phyloP scores from a whole-genome alignment of 139 green algal species.

The Chlorella sp. region DNA sequence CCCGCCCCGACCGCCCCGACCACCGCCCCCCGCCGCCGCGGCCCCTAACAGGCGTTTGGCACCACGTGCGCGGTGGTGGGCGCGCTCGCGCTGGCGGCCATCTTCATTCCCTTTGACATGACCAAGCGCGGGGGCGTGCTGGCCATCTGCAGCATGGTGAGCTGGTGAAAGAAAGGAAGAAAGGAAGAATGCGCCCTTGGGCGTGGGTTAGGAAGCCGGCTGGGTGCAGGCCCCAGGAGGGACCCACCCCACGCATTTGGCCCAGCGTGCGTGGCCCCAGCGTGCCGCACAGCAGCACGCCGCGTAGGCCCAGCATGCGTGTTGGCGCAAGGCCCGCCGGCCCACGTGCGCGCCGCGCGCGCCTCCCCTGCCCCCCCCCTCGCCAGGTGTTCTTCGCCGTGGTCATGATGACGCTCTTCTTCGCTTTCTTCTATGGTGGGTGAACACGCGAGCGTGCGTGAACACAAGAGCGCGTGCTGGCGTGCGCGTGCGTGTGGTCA shows the following conservation, averaged over 20 bases:
- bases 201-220: neutral
- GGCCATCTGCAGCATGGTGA: constrained; percentile 18
- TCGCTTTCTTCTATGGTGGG: constrained; percentile 49
- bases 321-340: too few species aligned
- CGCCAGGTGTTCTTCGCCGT: too few species aligned
- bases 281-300: too few species aligned
- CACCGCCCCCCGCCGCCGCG: neutral
- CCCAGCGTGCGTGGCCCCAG: too few species aligned
- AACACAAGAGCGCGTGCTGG: too few species aligned
- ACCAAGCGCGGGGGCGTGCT: constrained; percentile 51
- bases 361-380: too few species aligned
- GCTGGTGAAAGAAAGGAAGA: too few species aligned
- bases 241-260: neutral
- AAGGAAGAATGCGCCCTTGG: too few species aligned
- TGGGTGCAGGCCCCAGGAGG: neutral
- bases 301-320: too few species aligned
- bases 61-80: constrained; percentile 27
- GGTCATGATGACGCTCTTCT: constrained; percentile 25
- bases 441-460: too few species aligned
- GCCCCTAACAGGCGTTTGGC: constrained; percentile 26
- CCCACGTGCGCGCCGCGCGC: too few species aligned
- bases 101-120: constrained; percentile 49
- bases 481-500: too few species aligned
- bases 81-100: constrained; percentile 35
- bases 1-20: neutral